Evolutionary conservation across 257 asterid species (phyloP).

Genomic region (Rhazya stricta): DNA sequence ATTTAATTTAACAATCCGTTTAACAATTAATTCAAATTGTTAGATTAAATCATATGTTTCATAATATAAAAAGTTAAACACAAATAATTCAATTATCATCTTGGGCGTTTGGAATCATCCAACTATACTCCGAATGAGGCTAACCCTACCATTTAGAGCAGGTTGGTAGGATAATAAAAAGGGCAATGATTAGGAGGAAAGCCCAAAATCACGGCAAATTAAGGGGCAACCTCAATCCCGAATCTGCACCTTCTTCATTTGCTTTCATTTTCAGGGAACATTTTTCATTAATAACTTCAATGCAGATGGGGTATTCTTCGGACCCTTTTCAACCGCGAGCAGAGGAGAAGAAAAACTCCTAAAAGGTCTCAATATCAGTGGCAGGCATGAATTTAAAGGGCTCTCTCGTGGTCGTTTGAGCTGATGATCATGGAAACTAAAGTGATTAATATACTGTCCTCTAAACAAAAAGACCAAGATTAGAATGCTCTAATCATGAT

Average conservation of each 20-base stretch:
- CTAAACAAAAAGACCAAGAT: background rate
- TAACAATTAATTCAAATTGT: too few species aligned
- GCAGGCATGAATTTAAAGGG: background rate
- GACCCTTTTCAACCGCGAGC: conserved; percentile 4
- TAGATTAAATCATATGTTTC: too few species aligned
- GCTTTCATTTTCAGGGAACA: conserved; percentile 12
- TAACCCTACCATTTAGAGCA: background rate
- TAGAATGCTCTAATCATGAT: conserved; percentile 3
- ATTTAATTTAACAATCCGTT: too few species aligned
- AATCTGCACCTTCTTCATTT: background rate
- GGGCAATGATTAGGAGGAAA: background rate
- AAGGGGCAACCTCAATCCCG: background rate
- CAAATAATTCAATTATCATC: too few species aligned
- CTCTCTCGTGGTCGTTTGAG: conserved; percentile 10
- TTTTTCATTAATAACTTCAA: background rate
- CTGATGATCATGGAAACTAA: conserved; percentile 7
- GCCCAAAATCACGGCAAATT: conserved; percentile 17
- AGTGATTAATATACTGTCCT: background rate
- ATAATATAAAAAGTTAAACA: too few species aligned
- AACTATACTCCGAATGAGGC: background rate
- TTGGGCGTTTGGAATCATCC: background rate
- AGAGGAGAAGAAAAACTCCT: background rate
- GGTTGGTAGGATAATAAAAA: background rate
- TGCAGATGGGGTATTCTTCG: background rate
- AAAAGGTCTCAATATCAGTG: background rate